A percentile compares a stretch with the other conserved stretches of the same genome.
Conservation (phyloP, 2,329 filamentous ascomycete genomes). For the Aspergillus eucalypticola region DNA sequence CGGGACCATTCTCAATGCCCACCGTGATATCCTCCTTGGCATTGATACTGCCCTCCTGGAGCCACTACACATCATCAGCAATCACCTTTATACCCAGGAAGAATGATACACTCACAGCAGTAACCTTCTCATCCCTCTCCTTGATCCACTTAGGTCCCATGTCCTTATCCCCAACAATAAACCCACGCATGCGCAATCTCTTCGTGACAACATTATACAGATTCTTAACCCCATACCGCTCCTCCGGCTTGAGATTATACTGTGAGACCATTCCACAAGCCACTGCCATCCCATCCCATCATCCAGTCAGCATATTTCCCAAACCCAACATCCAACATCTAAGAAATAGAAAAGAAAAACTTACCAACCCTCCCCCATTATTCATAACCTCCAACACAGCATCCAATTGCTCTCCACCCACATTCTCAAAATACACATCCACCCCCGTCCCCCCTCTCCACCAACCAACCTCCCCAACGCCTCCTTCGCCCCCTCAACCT, state of each 20-base stretch:
- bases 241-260: constrained; percentile 62
- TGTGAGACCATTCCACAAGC: constrained; percentile 70
- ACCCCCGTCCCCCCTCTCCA: constrained; percentile 67
- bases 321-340: neutral
- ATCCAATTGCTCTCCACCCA: constrained; percentile 72
- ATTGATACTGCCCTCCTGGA: constrained; percentile 74
- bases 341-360: neutral
- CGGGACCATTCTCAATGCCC: constrained; percentile 74
- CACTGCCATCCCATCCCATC: constrained; percentile 53
- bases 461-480: constrained; percentile 63
- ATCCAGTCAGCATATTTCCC: neutral
- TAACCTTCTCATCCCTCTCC: constrained; percentile 73
- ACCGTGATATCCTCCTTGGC: constrained; percentile 67
- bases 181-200: constrained; percentile 68
- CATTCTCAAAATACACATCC: constrained; percentile 83
- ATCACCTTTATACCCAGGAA: too few species aligned
- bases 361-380: constrained; percentile 42
- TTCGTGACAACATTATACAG: constrained; percentile 65
- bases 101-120: neutral
- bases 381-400: constrained; percentile 68
- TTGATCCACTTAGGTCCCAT: constrained; percentile 66
- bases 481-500: constrained; percentile 70
- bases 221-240: constrained; percentile 68
- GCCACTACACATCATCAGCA: constrained; percentile 59
- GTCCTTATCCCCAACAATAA: constrained; percentile 68